These are phyloP conservation scores for Komagataella phaffii DNA, from an alignment of 805 yeast genomes.

Conservation along the genomic window DNA sequence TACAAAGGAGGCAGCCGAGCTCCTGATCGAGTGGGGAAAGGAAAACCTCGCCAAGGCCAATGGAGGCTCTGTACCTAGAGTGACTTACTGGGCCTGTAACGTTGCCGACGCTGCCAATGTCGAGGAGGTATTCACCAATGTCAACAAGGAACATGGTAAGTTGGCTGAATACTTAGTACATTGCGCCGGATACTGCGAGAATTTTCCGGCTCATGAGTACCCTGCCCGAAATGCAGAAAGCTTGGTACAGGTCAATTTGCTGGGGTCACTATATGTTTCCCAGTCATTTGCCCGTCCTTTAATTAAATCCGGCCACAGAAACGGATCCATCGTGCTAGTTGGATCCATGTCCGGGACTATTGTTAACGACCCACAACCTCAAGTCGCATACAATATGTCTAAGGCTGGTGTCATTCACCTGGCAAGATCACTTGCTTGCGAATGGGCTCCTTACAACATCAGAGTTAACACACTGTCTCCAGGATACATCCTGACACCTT, in stretches of 20 bases:
- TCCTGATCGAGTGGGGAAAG: slow-evolving; percentile 31
- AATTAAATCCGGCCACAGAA: slow-evolving; percentile 34
- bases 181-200: slow-evolving; percentile 81
- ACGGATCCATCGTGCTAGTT: slow-evolving; percentile 52
- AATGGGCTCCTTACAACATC: slow-evolving; percentile 68
- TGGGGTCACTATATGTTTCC: slow-evolving; percentile 67
- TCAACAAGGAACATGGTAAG: slow-evolving; percentile 41
- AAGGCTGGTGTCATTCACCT: slow-evolving; percentile 80
- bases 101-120: slow-evolving; percentile 53
- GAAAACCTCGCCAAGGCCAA: slow-evolving; percentile 14
- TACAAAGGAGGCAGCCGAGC: slow-evolving; percentile 41
- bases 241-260: slow-evolving; percentile 54
- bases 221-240: slow-evolving; percentile 60
- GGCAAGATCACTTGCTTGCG: slow-evolving; percentile 64
- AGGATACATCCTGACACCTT: slow-evolving; percentile 70
- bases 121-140: slow-evolving; percentile 38
- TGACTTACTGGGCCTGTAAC: slow-evolving; percentile 62
- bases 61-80: slow-evolving; percentile 16
- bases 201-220: slow-evolving; percentile 65
- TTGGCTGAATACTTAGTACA: slow-evolving; percentile 56
- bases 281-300: slow-evolving; percentile 61
- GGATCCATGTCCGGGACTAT: slow-evolving; percentile 76
- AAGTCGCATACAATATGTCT: slow-evolving; percentile 71
- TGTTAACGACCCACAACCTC: slow-evolving; percentile 72
- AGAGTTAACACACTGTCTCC: slow-evolving; percentile 72